Evolutionary conservation across 1,284 basidiomycete species (phyloP), one percentile per base, ranked within the genome.

Genomic region (Leccinum cinnamomeum): DNA sequence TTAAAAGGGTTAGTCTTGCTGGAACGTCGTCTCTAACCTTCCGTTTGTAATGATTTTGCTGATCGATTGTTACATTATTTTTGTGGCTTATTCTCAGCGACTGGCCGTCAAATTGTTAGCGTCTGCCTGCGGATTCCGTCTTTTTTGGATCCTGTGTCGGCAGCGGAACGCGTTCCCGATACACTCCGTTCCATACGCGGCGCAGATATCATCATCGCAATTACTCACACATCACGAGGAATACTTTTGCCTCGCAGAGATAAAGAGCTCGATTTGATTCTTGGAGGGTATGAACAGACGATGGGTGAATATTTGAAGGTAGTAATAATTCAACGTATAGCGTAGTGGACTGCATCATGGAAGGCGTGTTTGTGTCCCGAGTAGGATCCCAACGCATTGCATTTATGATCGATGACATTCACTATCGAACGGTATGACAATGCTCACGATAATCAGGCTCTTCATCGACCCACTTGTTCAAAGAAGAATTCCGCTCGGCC

Each of bases 201-300:
- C 4, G 46, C 58, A 6, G 60, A 71, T 57, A 41, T 68, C 12
- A 39, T 61, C 30, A 64, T 64, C 33, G 51, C 50, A 16, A 60
- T 70, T 16, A 71, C 62, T 33, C 60, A 68, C 37, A 68, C 56
- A 54, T 60, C 58, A 66, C 16, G 67, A 71, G 57, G 61, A 67
- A 18, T 56, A 54, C 41, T 11, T 58, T n/a, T 41, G 48, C n/a
- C 56, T 64, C 33, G 46, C 46, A 44, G 20, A 28, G 11, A 59
- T 18, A 25, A 54, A 25, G 28, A 59, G 39, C 7, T 67, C 1
- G 56, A 62, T 56, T 46, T 69, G 8, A 60, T 70, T 39, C 56
- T 66, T 30, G 30, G 30, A 30, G 30, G 30, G 30, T 30, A 30
- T 30, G 30, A 30, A 30, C 30, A 30, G 30, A 30, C 30, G 30